phyloP scores from a whole-genome alignment of 2,329 filamentous ascomycete genomes.

The Dothistroma pini region DNA sequence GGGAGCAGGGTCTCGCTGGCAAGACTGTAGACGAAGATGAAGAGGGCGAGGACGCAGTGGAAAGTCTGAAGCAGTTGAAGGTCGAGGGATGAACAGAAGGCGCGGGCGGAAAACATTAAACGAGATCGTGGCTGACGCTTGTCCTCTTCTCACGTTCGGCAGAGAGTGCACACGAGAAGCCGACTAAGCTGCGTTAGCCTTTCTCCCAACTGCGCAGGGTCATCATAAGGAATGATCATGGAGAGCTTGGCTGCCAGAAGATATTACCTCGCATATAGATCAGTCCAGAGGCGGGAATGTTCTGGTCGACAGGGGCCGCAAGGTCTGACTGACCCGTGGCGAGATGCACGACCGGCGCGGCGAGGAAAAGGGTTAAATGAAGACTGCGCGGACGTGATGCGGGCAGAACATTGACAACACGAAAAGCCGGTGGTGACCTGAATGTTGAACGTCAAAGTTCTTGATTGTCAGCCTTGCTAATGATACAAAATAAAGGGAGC shows the following conservation, averaged over 20 bases:
- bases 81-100: slow-evolving; percentile 42
- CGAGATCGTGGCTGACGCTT: background rate
- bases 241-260: too few relatives aligned
- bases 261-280: too few relatives aligned
- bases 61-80: slow-evolving; percentile 67
- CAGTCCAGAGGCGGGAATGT: too few relatives aligned
- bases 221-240: too few relatives aligned
- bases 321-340: too few relatives aligned
- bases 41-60: slow-evolving; percentile 59
- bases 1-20: slow-evolving; percentile 50
- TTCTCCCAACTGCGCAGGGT: too few relatives aligned
- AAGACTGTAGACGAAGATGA: slow-evolving; percentile 67
- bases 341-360: background rate
- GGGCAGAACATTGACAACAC: background rate
- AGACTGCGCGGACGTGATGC: too few relatives aligned
- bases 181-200: too few relatives aligned
- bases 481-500: background rate
- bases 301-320: too few relatives aligned
- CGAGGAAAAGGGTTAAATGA: too few relatives aligned
- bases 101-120: background rate
- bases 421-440: background rate
- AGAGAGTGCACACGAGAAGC: too few relatives aligned
- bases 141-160: too few relatives aligned
- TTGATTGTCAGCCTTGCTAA: background rate
- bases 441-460: background rate